These are phyloP conservation scores for Plantago elongata DNA, from an alignment of 257 asterid genomes.

Conservation along the genomic window DNA sequence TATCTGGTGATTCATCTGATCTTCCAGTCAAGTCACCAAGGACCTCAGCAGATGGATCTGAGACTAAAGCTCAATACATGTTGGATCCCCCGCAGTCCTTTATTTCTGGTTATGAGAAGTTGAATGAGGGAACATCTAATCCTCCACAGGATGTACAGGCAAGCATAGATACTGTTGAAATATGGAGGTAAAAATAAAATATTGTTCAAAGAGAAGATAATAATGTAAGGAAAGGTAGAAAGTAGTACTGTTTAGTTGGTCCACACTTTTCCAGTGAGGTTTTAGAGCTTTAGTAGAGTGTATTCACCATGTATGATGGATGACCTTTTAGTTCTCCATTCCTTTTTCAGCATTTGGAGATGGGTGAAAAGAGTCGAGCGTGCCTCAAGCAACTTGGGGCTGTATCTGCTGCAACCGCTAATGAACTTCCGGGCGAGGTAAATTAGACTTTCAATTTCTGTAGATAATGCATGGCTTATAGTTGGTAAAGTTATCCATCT, in stretches of 20 bases:
- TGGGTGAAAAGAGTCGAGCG: constrained; percentile 24
- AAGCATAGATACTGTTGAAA: constrained; percentile 40
- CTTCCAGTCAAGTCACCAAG: constrained; percentile 35
- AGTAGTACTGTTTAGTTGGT: constrained; percentile 19
- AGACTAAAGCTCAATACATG: constrained; percentile 8
- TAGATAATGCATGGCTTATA: not conserved
- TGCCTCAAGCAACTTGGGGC: constrained; percentile 25
- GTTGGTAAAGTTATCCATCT: not conserved
- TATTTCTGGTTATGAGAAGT: constrained; percentile 33
- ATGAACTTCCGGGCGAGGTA: constrained; percentile 30
- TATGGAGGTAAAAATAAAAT: constrained; percentile 46
- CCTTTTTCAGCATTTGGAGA: constrained; percentile 29
- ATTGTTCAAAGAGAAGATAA: constrained; percentile 51
- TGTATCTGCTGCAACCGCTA: constrained; percentile 25
- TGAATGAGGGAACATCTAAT: constrained; percentile 33
- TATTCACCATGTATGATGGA: constrained; percentile 2
- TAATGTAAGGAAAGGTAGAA: constrained; percentile 44
- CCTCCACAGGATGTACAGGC: constrained; percentile 47
- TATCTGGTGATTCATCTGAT: constrained; percentile 55
- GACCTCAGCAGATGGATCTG: constrained; percentile 35
- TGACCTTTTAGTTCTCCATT: constrained; percentile 9
- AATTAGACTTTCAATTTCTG: constrained; percentile 13
- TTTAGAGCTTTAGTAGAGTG: constrained; percentile 18
- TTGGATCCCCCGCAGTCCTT: constrained; percentile 33
- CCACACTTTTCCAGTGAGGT: constrained; percentile 8